phyloP scores from a whole-genome alignment of 768 basidiomycete genomes.

The Cantharellus cinnabarinus region DNA sequence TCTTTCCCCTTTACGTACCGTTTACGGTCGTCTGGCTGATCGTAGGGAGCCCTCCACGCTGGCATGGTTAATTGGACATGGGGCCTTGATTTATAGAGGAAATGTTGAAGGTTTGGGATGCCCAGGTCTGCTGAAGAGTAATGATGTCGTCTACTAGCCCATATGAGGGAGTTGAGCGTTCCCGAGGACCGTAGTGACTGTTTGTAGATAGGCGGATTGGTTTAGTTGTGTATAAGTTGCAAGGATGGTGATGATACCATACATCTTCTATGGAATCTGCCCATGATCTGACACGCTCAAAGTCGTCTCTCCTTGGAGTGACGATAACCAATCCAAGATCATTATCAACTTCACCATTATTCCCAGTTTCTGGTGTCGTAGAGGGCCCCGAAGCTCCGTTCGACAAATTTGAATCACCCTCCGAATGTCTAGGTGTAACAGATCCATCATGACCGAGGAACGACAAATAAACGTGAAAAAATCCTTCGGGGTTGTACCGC shows the following conservation, averaged over 20 bases:
- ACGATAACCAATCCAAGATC: constrained; percentile 3
- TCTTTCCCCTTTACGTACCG: constrained; percentile 24
- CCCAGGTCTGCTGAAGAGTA: constrained; percentile 55
- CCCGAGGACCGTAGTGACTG: constrained; percentile 1
- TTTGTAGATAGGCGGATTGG: background rate
- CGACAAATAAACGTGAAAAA: constrained; percentile 78
- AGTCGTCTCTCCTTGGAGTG: constrained; percentile 7
- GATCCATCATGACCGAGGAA: constrained; percentile 18
- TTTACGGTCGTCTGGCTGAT: constrained; percentile 33
- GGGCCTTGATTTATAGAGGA: constrained; percentile 77
- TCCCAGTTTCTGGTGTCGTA: background rate
- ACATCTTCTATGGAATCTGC: constrained; percentile 5
- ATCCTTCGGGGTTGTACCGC: constrained; percentile 74
- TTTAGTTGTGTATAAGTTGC: background rate
- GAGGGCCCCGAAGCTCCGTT: background rate
- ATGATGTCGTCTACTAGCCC: constrained; percentile 13
- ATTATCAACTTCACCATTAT: background rate
- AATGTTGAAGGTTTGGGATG: constrained; percentile 85
- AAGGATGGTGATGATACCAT: background rate
- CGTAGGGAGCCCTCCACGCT: constrained; percentile 71
- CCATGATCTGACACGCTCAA: constrained; percentile 7
- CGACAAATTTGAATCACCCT: constrained; percentile 8
- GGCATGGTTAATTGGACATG: constrained; percentile 83
- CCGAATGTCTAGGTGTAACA: background rate
- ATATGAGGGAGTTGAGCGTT: constrained; percentile 2